Base-by-base conservation (phyloP, 2,329 filamentous ascomycete genomes). In the Colletotrichum lindemuthianum region DNA sequence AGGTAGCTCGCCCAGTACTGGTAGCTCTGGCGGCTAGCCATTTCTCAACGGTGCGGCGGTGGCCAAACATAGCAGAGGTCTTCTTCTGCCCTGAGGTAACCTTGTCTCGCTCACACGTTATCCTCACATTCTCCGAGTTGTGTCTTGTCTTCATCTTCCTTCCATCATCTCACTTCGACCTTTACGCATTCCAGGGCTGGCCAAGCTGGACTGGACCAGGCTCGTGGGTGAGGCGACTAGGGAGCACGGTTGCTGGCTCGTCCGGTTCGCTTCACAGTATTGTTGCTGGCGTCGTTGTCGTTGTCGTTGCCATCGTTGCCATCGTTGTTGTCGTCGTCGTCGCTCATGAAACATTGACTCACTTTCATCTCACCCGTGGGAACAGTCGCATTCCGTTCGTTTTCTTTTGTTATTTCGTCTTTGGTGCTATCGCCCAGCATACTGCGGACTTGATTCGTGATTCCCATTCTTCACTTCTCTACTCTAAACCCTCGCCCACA, bases 331-430 rank as follows among this genome's bases (percentile, higher is more conserved):
- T 49, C 57, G 36, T 33, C 33, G 41, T 24, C 34, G 13, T 50
- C 37, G 24, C 57, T 64, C 44, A 60, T 60, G 56, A 60, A 64
- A 54, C 40, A 36, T 55, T 54, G 60, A 53, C 60, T 60, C 56
- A 60, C 60, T 54, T 8, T 60, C 61, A 65, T 61, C 57, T 56
- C 58, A 45, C 50, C 11, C n/a, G 13, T 53, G 34, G 9, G 33
- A 47, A 41, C 44, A 34, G 50, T 45, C 37, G 56, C 50, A 44
- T 60, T 60, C 60, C 50, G 13, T 59, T 49, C 2, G 33, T 54
- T 32, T 24, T 24, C 24, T 24, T n/a, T 54, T 43, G 9, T 48
- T 40, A 5, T 13, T 24, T 24, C 24, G 24, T 24, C 24, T 5
- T 24, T 24, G 4, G 3, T 24, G 24, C 24, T 24, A 24, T 24